phyloP scores from a whole-genome alignment of 768 basidiomycete genomes.

The Rhodosporidiobolus sp. region DNA sequence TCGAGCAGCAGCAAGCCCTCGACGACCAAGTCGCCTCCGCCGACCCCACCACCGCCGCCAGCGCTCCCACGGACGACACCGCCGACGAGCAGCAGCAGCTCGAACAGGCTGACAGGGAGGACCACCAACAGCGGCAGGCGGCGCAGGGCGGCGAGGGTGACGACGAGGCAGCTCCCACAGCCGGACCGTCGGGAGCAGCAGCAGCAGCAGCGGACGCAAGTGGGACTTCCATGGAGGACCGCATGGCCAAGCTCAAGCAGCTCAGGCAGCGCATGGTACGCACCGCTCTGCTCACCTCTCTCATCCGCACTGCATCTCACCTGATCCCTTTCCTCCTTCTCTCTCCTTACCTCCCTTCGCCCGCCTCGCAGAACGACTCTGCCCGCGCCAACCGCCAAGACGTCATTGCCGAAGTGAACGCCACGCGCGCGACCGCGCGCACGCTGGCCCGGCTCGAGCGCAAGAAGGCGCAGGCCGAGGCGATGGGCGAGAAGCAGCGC shows the following conservation, averaged over 20 bases:
- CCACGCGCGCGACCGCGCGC: constrained; percentile 68
- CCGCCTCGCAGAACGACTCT: constrained; percentile 61
- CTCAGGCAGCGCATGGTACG: constrained; percentile 75
- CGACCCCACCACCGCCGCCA: not conserved
- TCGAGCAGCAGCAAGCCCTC: constrained; percentile 3
- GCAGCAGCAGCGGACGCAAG: not conserved
- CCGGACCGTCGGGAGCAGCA: not conserved
- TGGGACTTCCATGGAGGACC: constrained; percentile 59
- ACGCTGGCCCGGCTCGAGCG: constrained; percentile 82
- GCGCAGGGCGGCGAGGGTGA: not conserved
- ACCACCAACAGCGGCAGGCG: not conserved
- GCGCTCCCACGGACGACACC: not conserved
- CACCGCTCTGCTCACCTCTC: constrained; percentile 36
- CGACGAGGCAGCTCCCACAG: not conserved
- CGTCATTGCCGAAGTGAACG: constrained; percentile 77
- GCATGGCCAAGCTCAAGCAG: constrained; percentile 71
- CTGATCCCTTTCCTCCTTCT: not conserved
- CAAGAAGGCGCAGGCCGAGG: constrained; percentile 71
- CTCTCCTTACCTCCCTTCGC: not conserved
- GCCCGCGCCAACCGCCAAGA: constrained; percentile 79
- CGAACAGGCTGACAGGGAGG: constrained; percentile 1
- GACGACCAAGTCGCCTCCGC: not conserved
- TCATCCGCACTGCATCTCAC: constrained; percentile 2
- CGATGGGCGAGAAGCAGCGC: constrained; percentile 74
- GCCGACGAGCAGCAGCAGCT: constrained; percentile 21